phyloP scores from a whole-genome alignment of 2,329 filamentous ascomycete genomes.

The Venturia asperata region DNA sequence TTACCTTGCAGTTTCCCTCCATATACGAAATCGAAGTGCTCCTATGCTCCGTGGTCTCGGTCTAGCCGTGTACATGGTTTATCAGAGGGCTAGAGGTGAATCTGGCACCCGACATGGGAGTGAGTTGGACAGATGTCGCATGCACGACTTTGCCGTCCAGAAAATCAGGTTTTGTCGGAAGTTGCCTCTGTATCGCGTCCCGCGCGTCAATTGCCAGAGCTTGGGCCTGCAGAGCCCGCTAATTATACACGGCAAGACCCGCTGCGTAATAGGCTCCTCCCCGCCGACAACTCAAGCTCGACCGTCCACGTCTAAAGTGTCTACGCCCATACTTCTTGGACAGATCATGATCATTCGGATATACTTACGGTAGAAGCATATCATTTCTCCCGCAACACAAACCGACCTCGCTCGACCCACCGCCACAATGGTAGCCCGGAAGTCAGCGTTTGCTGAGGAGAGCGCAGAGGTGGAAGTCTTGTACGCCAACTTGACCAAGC shows the following conservation, averaged over 20 bases:
- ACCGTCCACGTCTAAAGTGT: not conserved
- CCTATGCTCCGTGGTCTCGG: not conserved
- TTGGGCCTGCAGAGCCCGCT: not conserved
- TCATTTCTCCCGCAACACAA: not conserved
- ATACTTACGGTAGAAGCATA: not conserved
- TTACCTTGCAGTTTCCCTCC: not conserved
- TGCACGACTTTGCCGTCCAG: not conserved
- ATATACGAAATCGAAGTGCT: too few species aligned
- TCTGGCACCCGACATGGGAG: not conserved
- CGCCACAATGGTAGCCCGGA: conserved; percentile 19
- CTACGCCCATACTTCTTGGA: not conserved
- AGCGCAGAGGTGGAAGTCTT: conserved; percentile 61
- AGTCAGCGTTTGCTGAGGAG: conserved; percentile 55
- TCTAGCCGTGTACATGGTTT: conserved; percentile 3
- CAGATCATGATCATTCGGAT: not conserved
- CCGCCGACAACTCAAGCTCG: not conserved
- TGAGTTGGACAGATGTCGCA: not conserved
- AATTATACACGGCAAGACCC: not conserved
- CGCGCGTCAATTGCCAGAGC: not conserved
- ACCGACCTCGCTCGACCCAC: not conserved
- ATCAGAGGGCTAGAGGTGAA: not conserved
- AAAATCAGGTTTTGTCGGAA: not conserved
- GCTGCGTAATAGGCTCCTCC: not conserved
- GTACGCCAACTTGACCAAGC: conserved; percentile 75
- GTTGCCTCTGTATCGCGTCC: too few species aligned